Percentiles rank a stretch among this genome's conserved stretches.
These are phyloP conservation scores for Verticillium isaacii DNA, from an alignment of 2,329 filamentous ascomycete genomes.

Conservation along the genomic window DNA sequence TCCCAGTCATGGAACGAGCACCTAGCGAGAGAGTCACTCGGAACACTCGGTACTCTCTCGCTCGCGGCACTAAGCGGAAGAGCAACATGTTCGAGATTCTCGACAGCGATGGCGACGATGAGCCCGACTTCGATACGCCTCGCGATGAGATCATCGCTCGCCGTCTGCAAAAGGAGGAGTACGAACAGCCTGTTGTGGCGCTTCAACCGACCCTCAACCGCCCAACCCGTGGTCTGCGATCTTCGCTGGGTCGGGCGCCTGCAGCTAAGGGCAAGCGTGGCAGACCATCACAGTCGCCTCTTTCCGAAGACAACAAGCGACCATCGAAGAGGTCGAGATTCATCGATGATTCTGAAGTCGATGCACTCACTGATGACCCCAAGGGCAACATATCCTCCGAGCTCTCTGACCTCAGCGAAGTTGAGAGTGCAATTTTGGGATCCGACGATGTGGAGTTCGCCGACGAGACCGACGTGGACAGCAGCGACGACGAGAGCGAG, in stretches of 20 bases:
- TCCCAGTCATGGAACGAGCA: constrained; percentile 24
- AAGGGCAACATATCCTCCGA: background rate
- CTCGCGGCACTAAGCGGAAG: background rate
- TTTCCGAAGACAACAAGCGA: background rate
- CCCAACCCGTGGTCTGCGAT: background rate
- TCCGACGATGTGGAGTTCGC: constrained; percentile 11
- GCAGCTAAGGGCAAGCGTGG: background rate
- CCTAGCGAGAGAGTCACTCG: constrained; percentile 40
- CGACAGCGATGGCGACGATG: constrained; percentile 35
- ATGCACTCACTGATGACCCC: background rate
- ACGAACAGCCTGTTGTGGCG: background rate
- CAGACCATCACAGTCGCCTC: background rate
- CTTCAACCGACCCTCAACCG: background rate
- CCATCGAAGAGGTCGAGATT: constrained; percentile 3
- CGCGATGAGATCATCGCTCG: constrained; percentile 26
- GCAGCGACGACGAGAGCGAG: background rate
- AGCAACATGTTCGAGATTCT: constrained; percentile 36
- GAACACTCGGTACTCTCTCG: constrained; percentile 44
- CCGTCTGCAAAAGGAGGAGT: constrained; percentile 28
- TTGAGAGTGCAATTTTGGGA: constrained; percentile 5
- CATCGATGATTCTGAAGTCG: background rate
- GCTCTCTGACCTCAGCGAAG: constrained; percentile 1
- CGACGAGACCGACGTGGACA: constrained; percentile 15
- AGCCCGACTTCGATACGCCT: constrained; percentile 18
- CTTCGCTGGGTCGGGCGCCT: constrained; percentile 11